Conservation (phyloP, 2,329 filamentous ascomycete genomes). For the Amphichorda felina region DNA sequence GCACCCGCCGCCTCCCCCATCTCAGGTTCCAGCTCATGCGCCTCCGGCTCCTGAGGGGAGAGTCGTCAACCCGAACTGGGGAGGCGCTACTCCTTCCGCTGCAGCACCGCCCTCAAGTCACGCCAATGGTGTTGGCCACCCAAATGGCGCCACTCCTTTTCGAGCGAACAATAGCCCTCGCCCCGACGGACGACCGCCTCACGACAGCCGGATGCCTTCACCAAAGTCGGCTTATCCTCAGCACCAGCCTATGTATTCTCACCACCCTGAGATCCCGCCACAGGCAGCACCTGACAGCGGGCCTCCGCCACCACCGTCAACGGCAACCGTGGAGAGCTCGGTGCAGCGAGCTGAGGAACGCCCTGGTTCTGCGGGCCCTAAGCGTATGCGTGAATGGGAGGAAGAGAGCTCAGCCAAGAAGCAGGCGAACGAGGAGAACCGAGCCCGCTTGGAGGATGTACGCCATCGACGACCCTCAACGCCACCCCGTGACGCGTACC, state of each 20-base stretch:
- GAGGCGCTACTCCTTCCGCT: conserved; percentile 36
- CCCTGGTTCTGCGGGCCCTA: conserved; percentile 68
- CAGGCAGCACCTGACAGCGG: conserved; percentile 48
- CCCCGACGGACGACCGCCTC: conserved; percentile 70
- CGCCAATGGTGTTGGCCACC: conserved; percentile 15
- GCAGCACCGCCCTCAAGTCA: conserved; percentile 23
- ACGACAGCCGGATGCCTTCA: conserved; percentile 83
- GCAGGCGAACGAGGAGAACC: conserved; percentile 75
- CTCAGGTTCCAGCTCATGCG: conserved; percentile 20
- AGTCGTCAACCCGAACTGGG: conserved; percentile 48
- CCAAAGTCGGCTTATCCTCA: conserved; percentile 78
- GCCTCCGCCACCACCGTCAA: conserved; percentile 40
- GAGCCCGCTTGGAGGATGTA: conserved; percentile 76
- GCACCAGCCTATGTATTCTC: conserved; percentile 56
- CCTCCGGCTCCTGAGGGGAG: conserved; percentile 41
- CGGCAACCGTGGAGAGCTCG: conserved; percentile 50
- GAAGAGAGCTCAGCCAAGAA: conserved; percentile 73
- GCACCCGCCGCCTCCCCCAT: conserved; percentile 37
- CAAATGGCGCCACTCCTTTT: conserved; percentile 54
- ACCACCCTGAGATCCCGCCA: conserved; percentile 52
- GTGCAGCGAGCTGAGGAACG: conserved; percentile 53
- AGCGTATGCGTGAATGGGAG: conserved; percentile 89
- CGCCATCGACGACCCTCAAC: conserved; percentile 69
- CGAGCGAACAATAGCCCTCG: conserved; percentile 62
- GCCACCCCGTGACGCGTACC: conserved; percentile 53